Evolutionary conservation across 805 yeast genomes (phyloP).

Genomic region (Ogataea saltuana): DNA sequence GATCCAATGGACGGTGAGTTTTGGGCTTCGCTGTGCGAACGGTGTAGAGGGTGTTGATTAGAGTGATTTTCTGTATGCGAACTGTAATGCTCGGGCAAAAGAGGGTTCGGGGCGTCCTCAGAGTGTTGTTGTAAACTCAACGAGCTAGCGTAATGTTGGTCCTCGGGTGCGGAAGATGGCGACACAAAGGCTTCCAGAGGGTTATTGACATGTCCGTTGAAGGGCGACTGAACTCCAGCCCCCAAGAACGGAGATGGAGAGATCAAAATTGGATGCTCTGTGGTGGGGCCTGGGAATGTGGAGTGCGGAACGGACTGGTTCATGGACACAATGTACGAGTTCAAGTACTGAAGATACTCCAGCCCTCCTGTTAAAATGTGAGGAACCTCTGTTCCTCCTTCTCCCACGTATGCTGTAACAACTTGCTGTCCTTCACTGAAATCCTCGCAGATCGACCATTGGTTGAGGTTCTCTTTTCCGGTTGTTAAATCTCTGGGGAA

Average conservation of each 20-base stretch:
- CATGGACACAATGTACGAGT: slow-evolving; percentile 33
- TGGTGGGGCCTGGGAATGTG: slow-evolving; percentile 40
- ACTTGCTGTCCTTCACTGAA: slow-evolving; percentile 85
- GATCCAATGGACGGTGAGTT: slow-evolving; percentile 6
- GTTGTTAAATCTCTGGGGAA: slow-evolving; percentile 54
- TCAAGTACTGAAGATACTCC: slow-evolving; percentile 36
- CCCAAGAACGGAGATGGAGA: slow-evolving; percentile 15
- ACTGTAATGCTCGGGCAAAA: neutral
- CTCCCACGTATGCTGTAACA: slow-evolving; percentile 58
- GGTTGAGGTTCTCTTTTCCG: slow-evolving; percentile 52
- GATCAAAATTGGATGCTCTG: slow-evolving; percentile 39
- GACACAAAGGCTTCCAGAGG: slow-evolving; percentile 8
- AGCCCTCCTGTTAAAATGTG: slow-evolving; percentile 64
- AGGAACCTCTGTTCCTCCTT: slow-evolving; percentile 62
- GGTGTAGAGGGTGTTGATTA: neutral
- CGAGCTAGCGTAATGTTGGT: slow-evolving; percentile 11
- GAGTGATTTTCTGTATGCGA: slow-evolving; percentile 3
- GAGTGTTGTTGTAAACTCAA: slow-evolving; percentile 4
- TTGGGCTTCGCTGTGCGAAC: neutral
- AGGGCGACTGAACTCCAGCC: slow-evolving; percentile 7
- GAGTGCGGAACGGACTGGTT: slow-evolving; percentile 28
- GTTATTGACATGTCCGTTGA: slow-evolving; percentile 6
- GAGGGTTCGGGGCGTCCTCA: slow-evolving; percentile 1
- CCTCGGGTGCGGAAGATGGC: slow-evolving; percentile 14
- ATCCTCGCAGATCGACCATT: slow-evolving; percentile 82